Conservation (phyloP, 2,329 filamentous ascomycete genomes). For the Ceratocystis harringtonii region DNA sequence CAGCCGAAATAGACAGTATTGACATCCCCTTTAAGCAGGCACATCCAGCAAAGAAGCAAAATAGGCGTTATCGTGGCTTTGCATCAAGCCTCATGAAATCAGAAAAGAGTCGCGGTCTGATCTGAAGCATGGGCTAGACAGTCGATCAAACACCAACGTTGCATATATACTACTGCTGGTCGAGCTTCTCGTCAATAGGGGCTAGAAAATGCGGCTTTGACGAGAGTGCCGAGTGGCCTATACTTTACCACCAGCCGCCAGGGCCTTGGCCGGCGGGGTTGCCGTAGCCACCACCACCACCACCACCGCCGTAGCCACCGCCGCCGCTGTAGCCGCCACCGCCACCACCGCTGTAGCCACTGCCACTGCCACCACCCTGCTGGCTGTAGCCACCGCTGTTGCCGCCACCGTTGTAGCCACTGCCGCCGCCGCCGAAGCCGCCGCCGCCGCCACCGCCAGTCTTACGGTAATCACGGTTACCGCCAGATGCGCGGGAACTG, state of each 20-base stretch:
- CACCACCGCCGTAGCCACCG: slow-evolving; percentile 30
- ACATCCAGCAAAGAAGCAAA: background rate
- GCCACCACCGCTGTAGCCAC: slow-evolving; percentile 28
- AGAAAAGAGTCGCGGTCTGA: background rate
- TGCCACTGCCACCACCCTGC: slow-evolving; percentile 28
- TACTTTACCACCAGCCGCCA: slow-evolving; percentile 53
- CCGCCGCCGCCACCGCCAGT: slow-evolving; percentile 32
- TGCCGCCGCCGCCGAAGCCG: slow-evolving; percentile 30
- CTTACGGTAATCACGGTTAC: slow-evolving; percentile 82
- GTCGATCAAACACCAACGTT: background rate
- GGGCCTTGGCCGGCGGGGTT: slow-evolving; percentile 55
- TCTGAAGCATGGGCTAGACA: background rate
- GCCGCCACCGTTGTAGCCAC: slow-evolving; percentile 32
- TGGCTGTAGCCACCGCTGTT: slow-evolving; percentile 29
- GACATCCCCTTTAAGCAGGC: background rate
- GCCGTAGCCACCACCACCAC: slow-evolving; percentile 37
- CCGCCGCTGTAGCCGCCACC: slow-evolving; percentile 31
- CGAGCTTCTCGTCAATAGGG: background rate
- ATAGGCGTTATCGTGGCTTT: background rate
- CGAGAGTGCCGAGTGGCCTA: background rate
- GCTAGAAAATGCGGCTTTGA: background rate
- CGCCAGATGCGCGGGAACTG: slow-evolving; percentile 49
- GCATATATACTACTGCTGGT: background rate
- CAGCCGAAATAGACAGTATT: background rate
- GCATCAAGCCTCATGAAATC: no score